Base-by-base conservation (phyloP, 305 asterid species). In the Solanum hybrid region DNA sequence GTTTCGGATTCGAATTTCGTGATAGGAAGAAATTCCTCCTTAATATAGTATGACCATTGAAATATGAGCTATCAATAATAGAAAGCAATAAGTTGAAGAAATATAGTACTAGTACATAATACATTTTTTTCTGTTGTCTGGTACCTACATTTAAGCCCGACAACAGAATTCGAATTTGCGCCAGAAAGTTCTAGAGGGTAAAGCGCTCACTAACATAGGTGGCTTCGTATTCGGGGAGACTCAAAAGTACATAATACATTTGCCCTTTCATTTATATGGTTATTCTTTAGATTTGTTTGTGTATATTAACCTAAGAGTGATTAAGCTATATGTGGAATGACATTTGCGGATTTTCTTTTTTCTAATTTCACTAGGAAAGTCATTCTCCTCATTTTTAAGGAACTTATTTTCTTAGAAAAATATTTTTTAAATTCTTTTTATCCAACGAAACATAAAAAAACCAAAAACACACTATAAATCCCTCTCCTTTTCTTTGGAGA, bases 121-220 rank as follows among this genome's bases (percentile, higher is more conserved):
- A 22, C 11, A 61, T 61, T 61, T 20, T 15, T 5, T 14, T 7
- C 10, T 57, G 0, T 20, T 57, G n/a, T 57, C n/a, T 1, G 20
- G 0, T 45, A 45, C 10, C 24, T 20, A 17, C 10, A 57, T 57
- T 57, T 57, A 57, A 17, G 70, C 10, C 7, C 61, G 3, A 2
- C 8, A 0, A 45, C 7, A 13, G 7, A 45, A 45, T 45, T 45
- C 7, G 0, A 0, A 45, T 45, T 45, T 14, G 61, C 1, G 3
- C 2, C 1, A 0, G 0, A 20, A 57, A 57, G 5, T 57, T 1
- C 4, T 2, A 57, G 1, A 29, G 31, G 3, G 2, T 57, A 20
- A 57, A 57, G 0, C 2, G 1, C 70, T 57, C 10, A 7, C 70
- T 57, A 57, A 57, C 24, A 57, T 57, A 20, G 24, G 24, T 7